Percentiles rank a stretch among this genome's conserved stretches.
phyloP scores from a whole-genome alignment of 202 grass and related monocot genomes.

The Panicum virgatum region DNA sequence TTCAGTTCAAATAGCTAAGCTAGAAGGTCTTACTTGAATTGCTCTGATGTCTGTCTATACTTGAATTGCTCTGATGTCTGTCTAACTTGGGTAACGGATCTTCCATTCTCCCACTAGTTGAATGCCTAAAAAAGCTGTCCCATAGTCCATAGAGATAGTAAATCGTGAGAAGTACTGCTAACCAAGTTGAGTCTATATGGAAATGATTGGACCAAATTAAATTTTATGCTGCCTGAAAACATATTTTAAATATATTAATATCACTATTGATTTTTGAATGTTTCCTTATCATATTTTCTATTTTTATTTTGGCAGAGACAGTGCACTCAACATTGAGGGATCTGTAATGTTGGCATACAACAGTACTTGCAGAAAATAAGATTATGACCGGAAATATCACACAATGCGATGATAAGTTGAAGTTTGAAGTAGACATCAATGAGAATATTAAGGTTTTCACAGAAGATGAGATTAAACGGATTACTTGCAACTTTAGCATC shows the following conservation, averaged over 20 bases:
- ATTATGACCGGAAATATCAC: neutral
- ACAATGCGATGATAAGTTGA: neutral
- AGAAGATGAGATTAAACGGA: neutral
- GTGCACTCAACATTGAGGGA: neutral
- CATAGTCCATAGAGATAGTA: neutral
- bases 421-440: neutral
- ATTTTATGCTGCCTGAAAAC: neutral
- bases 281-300: neutral
- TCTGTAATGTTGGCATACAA: neutral
- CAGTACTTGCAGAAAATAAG: neutral
- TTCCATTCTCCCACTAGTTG: too few species aligned
- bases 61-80: neutral
- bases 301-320: neutral
- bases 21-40: neutral
- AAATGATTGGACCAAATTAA: neutral
- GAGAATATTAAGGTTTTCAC: slow-evolving; percentile 3
- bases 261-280: neutral
- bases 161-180: neutral
- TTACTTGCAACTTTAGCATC: slow-evolving; percentile 18
- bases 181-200: neutral
- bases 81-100: neutral
- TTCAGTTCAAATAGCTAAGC: neutral
- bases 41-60: neutral
- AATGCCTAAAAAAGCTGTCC: neutral
- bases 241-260: neutral